A percentile compares a stretch with the other conserved stretches of the same genome.
phyloP scores from a whole-genome alignment of 1,284 basidiomycete species.

The Vanrija sp. region DNA sequence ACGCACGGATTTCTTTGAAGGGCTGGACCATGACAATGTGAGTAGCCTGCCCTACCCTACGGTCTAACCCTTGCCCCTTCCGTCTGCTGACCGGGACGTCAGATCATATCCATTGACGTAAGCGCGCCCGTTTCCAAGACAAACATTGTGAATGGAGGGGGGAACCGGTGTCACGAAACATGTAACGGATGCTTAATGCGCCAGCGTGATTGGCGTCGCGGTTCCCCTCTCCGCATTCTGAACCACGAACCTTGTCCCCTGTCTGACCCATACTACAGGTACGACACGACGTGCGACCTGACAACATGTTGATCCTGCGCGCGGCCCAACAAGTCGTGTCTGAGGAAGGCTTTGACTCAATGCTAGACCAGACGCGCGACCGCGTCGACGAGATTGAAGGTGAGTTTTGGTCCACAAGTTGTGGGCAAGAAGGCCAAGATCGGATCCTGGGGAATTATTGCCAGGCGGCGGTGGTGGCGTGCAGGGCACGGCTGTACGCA shows the following conservation, averaged over 20 bases:
- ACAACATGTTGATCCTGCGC: slow-evolving; percentile 68
- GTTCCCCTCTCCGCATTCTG: too few species aligned
- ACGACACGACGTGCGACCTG: slow-evolving; percentile 70
- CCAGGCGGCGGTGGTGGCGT: neutral
- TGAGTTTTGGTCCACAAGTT: slow-evolving; percentile 11
- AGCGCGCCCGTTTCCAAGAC: slow-evolving; percentile 23
- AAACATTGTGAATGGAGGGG: neutral
- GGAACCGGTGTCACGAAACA: too few species aligned
- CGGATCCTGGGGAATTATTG: too few species aligned
- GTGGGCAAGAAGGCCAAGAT: too few species aligned
- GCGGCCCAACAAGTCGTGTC: slow-evolving; percentile 66
- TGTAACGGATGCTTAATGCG: neutral
- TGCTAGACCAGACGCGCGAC: slow-evolving; percentile 64
- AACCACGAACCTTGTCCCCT: too few species aligned
- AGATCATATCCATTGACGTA: slow-evolving; percentile 75
- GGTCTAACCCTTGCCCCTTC: neutral
- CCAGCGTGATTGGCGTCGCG: neutral
- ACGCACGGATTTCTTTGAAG: slow-evolving; percentile 70
- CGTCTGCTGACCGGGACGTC: slow-evolving; percentile 41
- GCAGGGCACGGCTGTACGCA: neutral
- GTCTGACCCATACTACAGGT: slow-evolving; percentile 45
- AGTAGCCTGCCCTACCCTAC: slow-evolving; percentile 6
- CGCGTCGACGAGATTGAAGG: slow-evolving; percentile 61
- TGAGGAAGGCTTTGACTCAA: slow-evolving; percentile 67
- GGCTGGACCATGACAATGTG: slow-evolving; percentile 48